These are phyloP conservation scores for Entomortierella beljakovae DNA, from an alignment of 192 early-diverging fungal species.

Conservation along the genomic window DNA sequence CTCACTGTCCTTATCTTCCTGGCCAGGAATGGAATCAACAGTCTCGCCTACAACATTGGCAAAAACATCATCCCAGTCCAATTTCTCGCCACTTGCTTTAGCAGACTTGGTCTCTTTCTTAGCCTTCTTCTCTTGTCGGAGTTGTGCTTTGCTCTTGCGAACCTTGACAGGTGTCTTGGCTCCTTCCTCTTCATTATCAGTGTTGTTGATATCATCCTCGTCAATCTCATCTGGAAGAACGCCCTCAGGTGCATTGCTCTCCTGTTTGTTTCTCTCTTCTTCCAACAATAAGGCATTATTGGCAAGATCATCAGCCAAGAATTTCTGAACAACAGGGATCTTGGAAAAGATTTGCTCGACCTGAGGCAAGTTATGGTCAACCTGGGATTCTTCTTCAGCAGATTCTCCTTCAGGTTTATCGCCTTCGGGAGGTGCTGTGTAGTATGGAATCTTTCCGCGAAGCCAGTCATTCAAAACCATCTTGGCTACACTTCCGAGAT, in stretches of 20 bases:
- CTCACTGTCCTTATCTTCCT: conserved; percentile 52
- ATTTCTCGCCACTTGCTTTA: conserved; percentile 55
- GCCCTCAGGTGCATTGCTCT: conserved; percentile 62
- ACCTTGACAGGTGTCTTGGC: conserved; percentile 35
- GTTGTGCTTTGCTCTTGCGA: conserved; percentile 55
- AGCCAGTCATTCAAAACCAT: conserved; percentile 99
- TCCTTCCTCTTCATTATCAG: conserved; percentile 57
- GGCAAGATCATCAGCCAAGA: conserved; percentile 85
- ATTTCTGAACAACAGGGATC: conserved; percentile 89
- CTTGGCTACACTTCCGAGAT: conserved; percentile 89
- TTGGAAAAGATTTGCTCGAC: conserved; percentile 94
- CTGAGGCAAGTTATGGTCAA: conserved; percentile 50
- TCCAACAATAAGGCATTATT: conserved; percentile 67
- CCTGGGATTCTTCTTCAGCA: conserved; percentile 39
- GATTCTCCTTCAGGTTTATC: conserved; percentile 38
- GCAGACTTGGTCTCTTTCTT: conserved; percentile 54
- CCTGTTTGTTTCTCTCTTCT: conserved; percentile 64
- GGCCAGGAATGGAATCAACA: conserved; percentile 49
- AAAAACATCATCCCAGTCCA: conserved; percentile 93
- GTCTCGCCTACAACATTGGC: conserved; percentile 79
- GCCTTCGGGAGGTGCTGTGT: conserved; percentile 80
- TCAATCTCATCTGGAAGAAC: conserved; percentile 56
- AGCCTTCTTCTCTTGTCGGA: conserved; percentile 56
- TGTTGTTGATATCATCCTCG: conserved; percentile 55
- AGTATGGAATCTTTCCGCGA: conserved; percentile 97